Evolutionary conservation across 805 yeast genomes (phyloP), one percentile per base, ranked within the genome.

Genomic region (Candida pseudoglaebosa): DNA sequence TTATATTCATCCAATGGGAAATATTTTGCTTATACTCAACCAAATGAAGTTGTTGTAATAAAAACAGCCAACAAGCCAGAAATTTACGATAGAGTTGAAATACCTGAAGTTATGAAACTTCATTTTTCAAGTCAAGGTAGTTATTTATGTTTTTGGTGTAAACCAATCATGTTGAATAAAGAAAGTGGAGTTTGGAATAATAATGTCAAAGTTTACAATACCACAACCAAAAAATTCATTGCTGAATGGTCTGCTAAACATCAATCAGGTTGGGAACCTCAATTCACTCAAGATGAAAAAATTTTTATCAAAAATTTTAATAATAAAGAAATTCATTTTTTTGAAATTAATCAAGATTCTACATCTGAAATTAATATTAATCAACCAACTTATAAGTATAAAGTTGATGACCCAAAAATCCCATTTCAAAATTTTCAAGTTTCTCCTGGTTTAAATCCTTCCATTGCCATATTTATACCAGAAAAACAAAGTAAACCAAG

Each of bases 191-290:
- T 82, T 54, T 84, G 80, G 74, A 75, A 71, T 44, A 79, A 87
- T 45, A 93, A 93, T 62, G 87, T 91, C 46, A 78, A 79, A 55
- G 74, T 93, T 41, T 88, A 84, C 77, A 73, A 78, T 47, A 63
- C 84, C 36, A 52, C 50, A 31, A 63, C 67, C 18, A 72, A 72
- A 30, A 66, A 65, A 39, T 64, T 77, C 37, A 65, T 78, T 37
- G 75, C 73, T 43, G 74, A 79, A 46, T 89, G 84, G 72, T 70
- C 83, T 37, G 84, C 86, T 48, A 86, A 84, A 62, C 79, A 80
- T 37, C 97, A 91, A 67, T 77, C 79, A 45, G 91, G 91, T 18
- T 91, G 98, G 97, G 76, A 78, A 57, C 84, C 95, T n/a, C 95
- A 88, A 64, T 89, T 82, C 59, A 84, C 95, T 6, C 73, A 75